Evolutionary conservation across 2,329 filamentous ascomycete genomes (phyloP).

Genomic region (Parasarocladium wereldwijsianum): DNA sequence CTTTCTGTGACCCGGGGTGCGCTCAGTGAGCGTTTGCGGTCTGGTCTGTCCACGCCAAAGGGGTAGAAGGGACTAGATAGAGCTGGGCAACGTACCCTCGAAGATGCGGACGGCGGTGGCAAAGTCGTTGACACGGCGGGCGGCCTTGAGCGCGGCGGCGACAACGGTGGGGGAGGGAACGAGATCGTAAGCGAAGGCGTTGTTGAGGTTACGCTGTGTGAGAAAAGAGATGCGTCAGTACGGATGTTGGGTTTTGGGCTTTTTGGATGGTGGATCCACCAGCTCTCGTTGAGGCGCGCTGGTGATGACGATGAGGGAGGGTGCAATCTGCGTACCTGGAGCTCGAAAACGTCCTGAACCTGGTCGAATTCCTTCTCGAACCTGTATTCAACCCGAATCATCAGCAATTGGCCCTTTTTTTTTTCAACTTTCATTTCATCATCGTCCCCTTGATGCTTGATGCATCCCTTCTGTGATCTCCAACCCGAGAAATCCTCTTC

Average conservation of each 20-base stretch:
- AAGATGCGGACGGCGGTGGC: slow-evolving; percentile 97
- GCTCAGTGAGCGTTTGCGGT: slow-evolving; percentile 1
- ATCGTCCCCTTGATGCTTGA: neutral
- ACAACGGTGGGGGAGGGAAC: slow-evolving; percentile 89
- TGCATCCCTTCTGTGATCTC: too few relatives aligned
- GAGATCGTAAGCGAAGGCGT: slow-evolving; percentile 99
- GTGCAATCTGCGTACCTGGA: slow-evolving; percentile 58
- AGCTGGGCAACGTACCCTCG: slow-evolving; percentile 56
- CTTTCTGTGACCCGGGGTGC: neutral
- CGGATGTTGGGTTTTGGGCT: slow-evolving; percentile 2
- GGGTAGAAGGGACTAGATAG: too few relatives aligned
- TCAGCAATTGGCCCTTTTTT: slow-evolving; percentile 14
- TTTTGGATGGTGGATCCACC: slow-evolving; percentile 7
- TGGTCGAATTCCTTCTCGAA: slow-evolving; percentile 98
- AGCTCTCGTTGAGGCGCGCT: slow-evolving; percentile 2
- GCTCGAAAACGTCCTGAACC: slow-evolving; percentile 98
- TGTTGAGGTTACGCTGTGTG: slow-evolving; percentile 86
- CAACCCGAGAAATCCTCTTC: too few relatives aligned
- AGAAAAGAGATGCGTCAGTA: slow-evolving; percentile 3
- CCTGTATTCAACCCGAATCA: slow-evolving; percentile 34
- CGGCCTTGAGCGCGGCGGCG: slow-evolving; percentile 81
- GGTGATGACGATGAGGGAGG: slow-evolving; percentile 4
- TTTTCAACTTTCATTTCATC: neutral
- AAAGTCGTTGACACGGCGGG: slow-evolving; percentile 94
- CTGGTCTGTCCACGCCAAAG: neutral